Evolutionary conservation across 1,284 basidiomycete species (phyloP), one percentile per base, ranked within the genome.

Genomic region (Cutaneotrichosporon sp.): DNA sequence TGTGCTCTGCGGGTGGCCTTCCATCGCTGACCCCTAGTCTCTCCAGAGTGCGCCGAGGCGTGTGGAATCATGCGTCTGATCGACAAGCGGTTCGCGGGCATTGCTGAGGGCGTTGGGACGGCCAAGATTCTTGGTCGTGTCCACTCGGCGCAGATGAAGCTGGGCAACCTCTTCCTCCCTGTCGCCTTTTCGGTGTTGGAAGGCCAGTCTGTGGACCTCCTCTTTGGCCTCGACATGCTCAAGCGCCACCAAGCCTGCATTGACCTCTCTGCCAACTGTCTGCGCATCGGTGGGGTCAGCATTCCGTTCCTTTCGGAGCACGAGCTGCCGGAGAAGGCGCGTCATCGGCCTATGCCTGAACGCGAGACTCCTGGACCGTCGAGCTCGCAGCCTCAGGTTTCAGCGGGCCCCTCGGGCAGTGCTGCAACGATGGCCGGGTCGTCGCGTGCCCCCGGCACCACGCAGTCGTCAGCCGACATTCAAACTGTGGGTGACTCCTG

Each of bases 221-320:
- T 99, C 2, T 90, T 99, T 57, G 97, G 95, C 5, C 84, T 99
- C 20, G 95, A 99, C 82, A 99, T 99, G 97, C 86, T 99, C 68
- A 98, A 95, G 80, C 89, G 94, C 1, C 92, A 97, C 75, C 94
- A 97, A 77, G 95, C 94, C 10, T 90, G 87, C 70, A 97, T 99
- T 74, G 97, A 99, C 78, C 85, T 99, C 27, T 84, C 87, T 63
- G 91, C 92, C 77, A 87, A 89, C 71, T 89, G 90, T 13, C 85
- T 99, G 18, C 84, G 94, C 29, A 95, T 99, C 62, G 89, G 93
- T 79, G 89, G 87, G 4, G 85, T 89, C 27, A 89, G 93, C 76
- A 89, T 99, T 9, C 80, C 82, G 10, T 99, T 99, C 83, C 82
- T 99, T 11, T 81, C 92, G 1, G 95, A 99, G 80, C 95, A 99